These are phyloP conservation scores for Pyricularia pennisetigena DNA, from an alignment of 2,329 filamentous ascomycete species.

Conservation along the genomic window DNA sequence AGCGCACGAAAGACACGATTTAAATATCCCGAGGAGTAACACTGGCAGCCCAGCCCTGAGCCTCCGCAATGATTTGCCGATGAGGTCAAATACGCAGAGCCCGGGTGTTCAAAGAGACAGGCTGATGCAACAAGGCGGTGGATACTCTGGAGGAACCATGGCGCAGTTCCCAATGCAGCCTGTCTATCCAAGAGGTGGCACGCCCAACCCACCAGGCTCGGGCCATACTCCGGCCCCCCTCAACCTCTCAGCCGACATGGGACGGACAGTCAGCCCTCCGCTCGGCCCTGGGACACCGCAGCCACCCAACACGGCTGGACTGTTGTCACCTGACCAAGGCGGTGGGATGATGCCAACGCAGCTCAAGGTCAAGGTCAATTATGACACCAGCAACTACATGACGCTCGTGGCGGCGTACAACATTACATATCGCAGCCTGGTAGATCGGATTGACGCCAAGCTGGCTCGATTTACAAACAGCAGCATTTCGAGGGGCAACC, in stretches of 20 bases:
- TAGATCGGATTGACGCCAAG: constrained; percentile 94
- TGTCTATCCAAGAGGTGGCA: constrained; percentile 37
- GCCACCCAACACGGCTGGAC: constrained; percentile 10
- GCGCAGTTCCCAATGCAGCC: constrained; percentile 47
- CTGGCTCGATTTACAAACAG: constrained; percentile 76
- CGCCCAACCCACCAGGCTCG: constrained; percentile 24
- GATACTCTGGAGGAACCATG: constrained; percentile 40
- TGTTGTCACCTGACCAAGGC: constrained; percentile 23
- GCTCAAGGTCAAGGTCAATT: constrained; percentile 92
- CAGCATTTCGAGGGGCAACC: constrained; percentile 70
- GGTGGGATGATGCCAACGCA: constrained; percentile 52
- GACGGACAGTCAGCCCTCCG: constrained; percentile 17
- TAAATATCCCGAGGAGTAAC: constrained; percentile 65
- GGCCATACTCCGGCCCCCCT: constrained; percentile 22
- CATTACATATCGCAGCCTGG: constrained; percentile 86
- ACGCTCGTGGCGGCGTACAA: constrained; percentile 95
- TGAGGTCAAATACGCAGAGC: constrained; percentile 61
- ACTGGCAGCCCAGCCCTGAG: constrained; percentile 60
- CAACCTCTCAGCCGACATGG: constrained; percentile 17
- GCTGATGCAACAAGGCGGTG: constrained; percentile 33
- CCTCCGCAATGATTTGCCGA: constrained; percentile 48
- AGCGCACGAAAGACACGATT: constrained; percentile 41
- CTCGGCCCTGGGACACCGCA: constrained; percentile 28
- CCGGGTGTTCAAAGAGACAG: constrained; percentile 58
- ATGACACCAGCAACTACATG: constrained; percentile 75